Percentiles rank a stretch among this genome's conserved stretches.
phyloP scores from a whole-genome alignment of 2,329 filamentous ascomycete genomes.

The Colletotrichum sp. region DNA sequence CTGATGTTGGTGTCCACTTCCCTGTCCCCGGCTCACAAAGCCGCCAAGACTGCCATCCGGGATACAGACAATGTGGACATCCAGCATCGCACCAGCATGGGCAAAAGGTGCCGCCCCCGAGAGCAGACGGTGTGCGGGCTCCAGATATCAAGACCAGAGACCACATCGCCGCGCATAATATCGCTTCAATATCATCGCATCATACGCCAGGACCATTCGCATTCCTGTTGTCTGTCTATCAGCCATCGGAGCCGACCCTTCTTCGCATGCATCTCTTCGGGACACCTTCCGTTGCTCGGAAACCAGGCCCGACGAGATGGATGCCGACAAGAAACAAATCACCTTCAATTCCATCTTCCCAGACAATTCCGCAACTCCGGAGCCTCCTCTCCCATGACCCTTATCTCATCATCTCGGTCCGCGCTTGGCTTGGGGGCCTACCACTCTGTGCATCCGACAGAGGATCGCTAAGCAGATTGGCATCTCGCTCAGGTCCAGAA shows the following conservation, averaged over 20 bases:
- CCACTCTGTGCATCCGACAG: neutral
- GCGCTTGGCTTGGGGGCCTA: neutral
- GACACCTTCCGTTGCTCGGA: neutral
- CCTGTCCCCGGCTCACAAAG: neutral
- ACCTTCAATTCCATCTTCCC: neutral
- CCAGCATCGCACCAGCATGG: neutral
- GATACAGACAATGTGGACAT: neutral
- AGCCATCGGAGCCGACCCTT: neutral
- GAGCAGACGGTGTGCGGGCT: neutral
- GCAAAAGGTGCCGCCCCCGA: neutral
- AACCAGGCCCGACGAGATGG: neutral
- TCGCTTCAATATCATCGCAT: neutral
- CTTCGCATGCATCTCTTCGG: neutral
- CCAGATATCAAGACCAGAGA: neutral
- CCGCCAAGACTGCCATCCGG: neutral
- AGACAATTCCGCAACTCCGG: neutral
- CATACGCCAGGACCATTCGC: neutral
- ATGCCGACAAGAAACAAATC: neutral
- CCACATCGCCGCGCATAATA: neutral
- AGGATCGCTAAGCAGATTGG: neutral
- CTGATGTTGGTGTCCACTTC: neutral
- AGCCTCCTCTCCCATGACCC: neutral
- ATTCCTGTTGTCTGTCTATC: neutral
- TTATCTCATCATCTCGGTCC: neutral
- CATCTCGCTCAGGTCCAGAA: conserved; percentile 3